Percentiles rank a stretch among this genome's conserved stretches.
Conservation (phyloP, 176 grass and related monocot species). For the Metroxylon sagu region DNA sequence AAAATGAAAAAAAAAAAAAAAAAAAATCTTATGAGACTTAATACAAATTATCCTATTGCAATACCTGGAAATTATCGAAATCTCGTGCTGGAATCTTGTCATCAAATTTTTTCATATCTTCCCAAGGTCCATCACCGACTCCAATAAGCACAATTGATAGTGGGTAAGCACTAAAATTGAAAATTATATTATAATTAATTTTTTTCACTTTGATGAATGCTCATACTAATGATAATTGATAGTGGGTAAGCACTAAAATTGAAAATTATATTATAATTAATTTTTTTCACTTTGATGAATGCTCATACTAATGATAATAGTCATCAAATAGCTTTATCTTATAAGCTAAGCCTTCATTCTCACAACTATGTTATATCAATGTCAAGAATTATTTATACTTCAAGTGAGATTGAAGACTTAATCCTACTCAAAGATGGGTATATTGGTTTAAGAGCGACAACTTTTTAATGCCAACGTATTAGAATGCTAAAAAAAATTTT, state of each 20-base stretch:
- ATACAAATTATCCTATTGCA: not conserved
- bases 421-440: too few species aligned
- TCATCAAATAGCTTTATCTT: too few species aligned
- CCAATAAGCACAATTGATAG: slow-evolving; percentile 79
- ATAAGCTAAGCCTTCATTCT: too few species aligned
- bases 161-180: slow-evolving; percentile 46
- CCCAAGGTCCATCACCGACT: slow-evolving; percentile 85
- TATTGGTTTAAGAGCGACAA: too few species aligned
- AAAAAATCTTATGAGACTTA: too few species aligned
- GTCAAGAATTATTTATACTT: too few species aligned
- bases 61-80: slow-evolving; percentile 95
- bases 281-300: not conserved
- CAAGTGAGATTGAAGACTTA: too few species aligned
- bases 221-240: slow-evolving; percentile 36
- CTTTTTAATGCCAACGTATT: too few species aligned
- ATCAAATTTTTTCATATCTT: slow-evolving; percentile 84
- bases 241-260: slow-evolving; percentile 51
- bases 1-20: not conserved
- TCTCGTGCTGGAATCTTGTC: slow-evolving; percentile 68
- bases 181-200: not conserved
- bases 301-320: not conserved
- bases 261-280: not conserved
- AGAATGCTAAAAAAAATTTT: too few species aligned
- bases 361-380: too few species aligned
- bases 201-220: not conserved